Conservation (phyloP, 2,329 filamentous ascomycete genomes). For the Chrysoporthe austroafricana region DNA sequence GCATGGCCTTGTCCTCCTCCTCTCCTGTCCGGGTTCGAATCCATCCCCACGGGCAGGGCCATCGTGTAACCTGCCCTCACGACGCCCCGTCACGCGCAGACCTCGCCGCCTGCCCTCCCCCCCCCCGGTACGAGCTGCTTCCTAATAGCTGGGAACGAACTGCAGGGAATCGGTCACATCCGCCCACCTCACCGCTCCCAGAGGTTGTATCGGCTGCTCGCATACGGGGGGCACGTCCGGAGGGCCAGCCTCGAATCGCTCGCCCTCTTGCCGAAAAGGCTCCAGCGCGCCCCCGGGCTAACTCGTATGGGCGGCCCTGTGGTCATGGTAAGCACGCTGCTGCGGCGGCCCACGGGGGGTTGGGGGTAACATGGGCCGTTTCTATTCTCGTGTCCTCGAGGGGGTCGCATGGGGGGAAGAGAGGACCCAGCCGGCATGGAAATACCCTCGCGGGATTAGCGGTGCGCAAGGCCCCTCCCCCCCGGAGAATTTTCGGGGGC, state of each 20-base stretch:
- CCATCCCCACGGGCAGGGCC: neutral
- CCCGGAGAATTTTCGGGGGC: neutral
- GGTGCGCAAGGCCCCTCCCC: no score
- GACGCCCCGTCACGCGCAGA: neutral
- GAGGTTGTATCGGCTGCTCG: conserved; percentile 9
- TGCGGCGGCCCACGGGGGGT: no score
- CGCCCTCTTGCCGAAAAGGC: neutral
- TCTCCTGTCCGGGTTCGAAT: no score
- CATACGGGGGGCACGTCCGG: neutral
- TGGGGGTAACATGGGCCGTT: no score
- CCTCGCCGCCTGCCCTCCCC: neutral
- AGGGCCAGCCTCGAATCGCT: neutral
- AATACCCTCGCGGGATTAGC: neutral
- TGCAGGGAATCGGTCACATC: neutral
- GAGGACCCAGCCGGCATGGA: neutral
- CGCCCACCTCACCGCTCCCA: neutral
- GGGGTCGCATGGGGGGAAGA: neutral
- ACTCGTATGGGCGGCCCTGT: neutral
- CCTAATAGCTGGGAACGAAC: neutral
- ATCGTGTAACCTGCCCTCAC: neutral
- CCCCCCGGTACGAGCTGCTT: neutral
- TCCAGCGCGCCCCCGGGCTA: neutral
- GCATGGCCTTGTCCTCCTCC: no score
- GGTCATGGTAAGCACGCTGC: neutral
- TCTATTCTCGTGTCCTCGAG: neutral